A percentile compares a stretch with the other conserved stretches of the same genome.
Evolutionary conservation across 225 moss, liverwort and hornwort genomes (phyloP).

Genomic region (Asterella californica): DNA sequence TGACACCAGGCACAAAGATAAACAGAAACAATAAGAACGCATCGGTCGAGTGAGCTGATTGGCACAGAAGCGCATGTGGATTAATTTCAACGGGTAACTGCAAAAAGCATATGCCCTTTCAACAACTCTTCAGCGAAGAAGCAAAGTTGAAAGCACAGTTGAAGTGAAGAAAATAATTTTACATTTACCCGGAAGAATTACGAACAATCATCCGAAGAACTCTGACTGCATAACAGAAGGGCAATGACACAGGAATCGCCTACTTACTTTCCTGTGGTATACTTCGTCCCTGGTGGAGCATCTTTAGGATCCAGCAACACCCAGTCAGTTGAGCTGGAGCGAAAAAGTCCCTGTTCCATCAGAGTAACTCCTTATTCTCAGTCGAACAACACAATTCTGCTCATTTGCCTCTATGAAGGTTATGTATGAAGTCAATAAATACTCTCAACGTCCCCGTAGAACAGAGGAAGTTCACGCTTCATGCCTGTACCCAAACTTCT

Average conservation of each 20-base stretch:
- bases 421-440: background rate
- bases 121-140: background rate
- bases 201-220: background rate
- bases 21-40: background rate
- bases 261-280: slow-evolving; percentile 67
- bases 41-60: background rate
- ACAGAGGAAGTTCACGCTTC: background rate
- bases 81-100: background rate
- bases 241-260: background rate
- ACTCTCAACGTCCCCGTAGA: background rate
- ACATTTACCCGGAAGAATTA: background rate
- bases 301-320: slow-evolving; percentile 65
- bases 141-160: too few species aligned
- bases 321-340: slow-evolving; percentile 80
- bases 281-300: slow-evolving; percentile 62
- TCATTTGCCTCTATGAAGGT: background rate
- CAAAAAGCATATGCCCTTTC: too few species aligned
- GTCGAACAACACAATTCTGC: background rate
- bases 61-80: background rate
- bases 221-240: background rate
- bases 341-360: slow-evolving; percentile 61
- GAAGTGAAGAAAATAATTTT: background rate
- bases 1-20: slow-evolving; percentile 25
- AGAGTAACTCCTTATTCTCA: background rate
- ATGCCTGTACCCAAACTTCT: background rate